These are phyloP conservation scores for Botryosphaeria agaves DNA, from an alignment of 2,329 filamentous ascomycete genomes.

Conservation along the genomic window DNA sequence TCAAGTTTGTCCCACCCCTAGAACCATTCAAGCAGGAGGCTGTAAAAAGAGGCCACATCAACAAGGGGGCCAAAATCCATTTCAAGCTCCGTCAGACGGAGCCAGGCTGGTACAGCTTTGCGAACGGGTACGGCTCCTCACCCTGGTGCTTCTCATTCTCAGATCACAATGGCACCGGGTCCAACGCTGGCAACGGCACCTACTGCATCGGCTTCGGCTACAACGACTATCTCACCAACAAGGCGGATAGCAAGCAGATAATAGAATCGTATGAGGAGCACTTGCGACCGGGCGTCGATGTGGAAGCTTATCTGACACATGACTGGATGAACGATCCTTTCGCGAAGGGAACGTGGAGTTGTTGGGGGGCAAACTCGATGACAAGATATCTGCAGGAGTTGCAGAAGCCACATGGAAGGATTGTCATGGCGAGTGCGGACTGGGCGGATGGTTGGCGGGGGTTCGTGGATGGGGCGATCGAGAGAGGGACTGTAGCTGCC, in stretches of 20 bases:
- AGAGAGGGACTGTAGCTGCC: slow-evolving; percentile 10
- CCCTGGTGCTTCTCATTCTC: slow-evolving; percentile 3
- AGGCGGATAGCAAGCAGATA: not conserved
- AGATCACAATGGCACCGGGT: slow-evolving; percentile 3
- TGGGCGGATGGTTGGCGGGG: slow-evolving; percentile 18
- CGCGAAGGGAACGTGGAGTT: slow-evolving; percentile 13
- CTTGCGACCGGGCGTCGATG: slow-evolving; percentile 1
- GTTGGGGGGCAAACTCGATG: slow-evolving; percentile 4
- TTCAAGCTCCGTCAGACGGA: too few species aligned
- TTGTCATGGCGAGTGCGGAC: slow-evolving; percentile 16
- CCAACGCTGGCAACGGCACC: not conserved
- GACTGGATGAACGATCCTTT: slow-evolving; percentile 15
- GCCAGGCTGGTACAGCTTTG: slow-evolving; percentile 1
- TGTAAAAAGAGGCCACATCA: slow-evolving; percentile 11
- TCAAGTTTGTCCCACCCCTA: slow-evolving; percentile 13
- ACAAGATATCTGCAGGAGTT: slow-evolving; percentile 10
- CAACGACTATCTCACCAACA: slow-evolving; percentile 2
- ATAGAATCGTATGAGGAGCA: slow-evolving; percentile 2
- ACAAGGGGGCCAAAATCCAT: slow-evolving; percentile 13
- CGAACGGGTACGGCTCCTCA: too few species aligned
- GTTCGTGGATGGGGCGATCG: slow-evolving; percentile 18
- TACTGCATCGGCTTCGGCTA: slow-evolving; percentile 4
- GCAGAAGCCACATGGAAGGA: slow-evolving; percentile 10
- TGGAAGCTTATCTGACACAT: slow-evolving; percentile 8
- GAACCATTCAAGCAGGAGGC: slow-evolving; percentile 9